Evolutionary conservation across 257 asterid species (phyloP), one percentile per base, ranked within the genome.

Genomic region (Solanum corneliomulleri): DNA sequence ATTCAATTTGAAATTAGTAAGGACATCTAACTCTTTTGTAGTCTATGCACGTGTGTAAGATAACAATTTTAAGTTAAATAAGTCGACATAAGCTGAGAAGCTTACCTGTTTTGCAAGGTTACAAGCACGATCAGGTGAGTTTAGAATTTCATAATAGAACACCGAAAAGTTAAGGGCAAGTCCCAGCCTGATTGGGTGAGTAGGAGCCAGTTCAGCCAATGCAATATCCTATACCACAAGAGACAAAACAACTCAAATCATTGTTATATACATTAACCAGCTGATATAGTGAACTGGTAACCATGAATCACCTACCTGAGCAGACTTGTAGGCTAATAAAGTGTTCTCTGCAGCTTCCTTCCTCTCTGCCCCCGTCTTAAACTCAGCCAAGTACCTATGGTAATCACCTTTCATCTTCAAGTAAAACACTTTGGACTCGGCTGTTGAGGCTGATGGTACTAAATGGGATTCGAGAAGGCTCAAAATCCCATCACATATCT

Each of bases 351-450:
- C 87, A 7, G 89, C 87, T 82, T 87, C 87, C n/a, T 83, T 87
- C 64, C 89, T 87, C 83, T 87, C 87, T 15, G 87, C 25, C 83
- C 87, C 87, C 7, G 84, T 70, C 84, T 87, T 87, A 71, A 87
- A 87, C 87, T 87, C 89, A 13, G 87, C 89, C 86, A 87, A 74
- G 86, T 87, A 87, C 87, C 89, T 83, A 37, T 87, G 87, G 66
- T 87, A 87, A 82, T 87, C 89, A 49, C 89, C 89, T 84, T 87
- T 87, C 89, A 87, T 87, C 89, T 87, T 87, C 87, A 87, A 87
- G 84, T 87, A 87, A 87, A 87, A 87, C 49, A 87, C 89, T 69
- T 87, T 87, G 33, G 87, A 82, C 84, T 87, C 89, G 4, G 87
- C 87, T 9, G 87, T n/a, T n/a, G 89, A 87, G 60, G 89, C 89